Evolutionary conservation across 2,329 filamentous ascomycete species (phyloP).

Genomic region (Ophiostoma australiae): DNA sequence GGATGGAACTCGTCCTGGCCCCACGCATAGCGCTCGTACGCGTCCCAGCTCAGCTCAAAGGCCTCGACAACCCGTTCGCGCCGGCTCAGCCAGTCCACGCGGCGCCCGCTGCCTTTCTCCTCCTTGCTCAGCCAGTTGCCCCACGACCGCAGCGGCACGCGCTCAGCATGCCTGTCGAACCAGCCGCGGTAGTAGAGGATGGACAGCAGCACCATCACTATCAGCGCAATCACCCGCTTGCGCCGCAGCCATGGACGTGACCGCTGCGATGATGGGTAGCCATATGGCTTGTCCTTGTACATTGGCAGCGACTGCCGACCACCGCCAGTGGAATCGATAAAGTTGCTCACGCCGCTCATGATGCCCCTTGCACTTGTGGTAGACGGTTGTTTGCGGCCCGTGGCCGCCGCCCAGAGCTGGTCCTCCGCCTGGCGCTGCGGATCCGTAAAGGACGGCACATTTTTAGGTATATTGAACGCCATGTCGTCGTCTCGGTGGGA

Average conservation of each 20-base stretch:
- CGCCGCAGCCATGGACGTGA: slow-evolving; percentile 57
- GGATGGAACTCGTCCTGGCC: slow-evolving; percentile 87
- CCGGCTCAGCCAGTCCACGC: slow-evolving; percentile 69
- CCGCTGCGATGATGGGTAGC: slow-evolving; percentile 57
- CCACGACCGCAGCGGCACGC: slow-evolving; percentile 43
- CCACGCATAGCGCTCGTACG: slow-evolving; percentile 91
- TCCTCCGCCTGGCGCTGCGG: slow-evolving; percentile 63
- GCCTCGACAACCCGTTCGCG: slow-evolving; percentile 80
- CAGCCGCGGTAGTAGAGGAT: slow-evolving; percentile 67
- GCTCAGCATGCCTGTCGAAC: slow-evolving; percentile 42
- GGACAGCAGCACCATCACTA: slow-evolving; percentile 51
- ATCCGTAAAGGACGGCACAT: slow-evolving; percentile 64
- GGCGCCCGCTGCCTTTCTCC: slow-evolving; percentile 38
- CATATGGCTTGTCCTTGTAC: slow-evolving; percentile 99
- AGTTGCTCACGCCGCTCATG: slow-evolving; percentile 56
- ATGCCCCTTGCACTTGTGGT: slow-evolving; percentile 38
- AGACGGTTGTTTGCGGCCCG: slow-evolving; percentile 29
- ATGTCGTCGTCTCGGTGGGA: slow-evolving; percentile 41
- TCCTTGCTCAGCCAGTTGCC: slow-evolving; percentile 48
- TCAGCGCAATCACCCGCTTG: slow-evolving; percentile 54
- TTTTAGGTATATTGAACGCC: slow-evolving; percentile 63
- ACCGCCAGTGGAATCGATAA: slow-evolving; percentile 52
- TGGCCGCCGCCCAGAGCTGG: slow-evolving; percentile 55
- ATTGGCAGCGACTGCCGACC: slow-evolving; percentile 63
- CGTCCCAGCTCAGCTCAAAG: slow-evolving; percentile 87